Evolutionary conservation across 805 yeast genomes (phyloP).

Genomic region (Teunomyces kruisii): DNA sequence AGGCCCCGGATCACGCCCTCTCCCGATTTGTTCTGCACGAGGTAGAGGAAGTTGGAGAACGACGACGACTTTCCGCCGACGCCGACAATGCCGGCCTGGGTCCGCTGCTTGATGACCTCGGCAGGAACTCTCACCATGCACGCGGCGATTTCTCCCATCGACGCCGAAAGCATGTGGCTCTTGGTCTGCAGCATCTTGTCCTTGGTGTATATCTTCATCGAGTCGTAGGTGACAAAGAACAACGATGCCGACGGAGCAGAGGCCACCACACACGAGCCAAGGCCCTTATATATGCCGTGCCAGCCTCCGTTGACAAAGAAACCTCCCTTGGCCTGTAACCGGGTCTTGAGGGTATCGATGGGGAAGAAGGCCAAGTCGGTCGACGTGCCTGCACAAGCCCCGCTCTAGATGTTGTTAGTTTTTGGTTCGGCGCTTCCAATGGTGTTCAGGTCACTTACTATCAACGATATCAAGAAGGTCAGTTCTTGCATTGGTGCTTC

Average conservation of each 20-base stretch:
- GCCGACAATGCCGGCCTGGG: constrained; percentile 57
- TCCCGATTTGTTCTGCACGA: constrained; percentile 64
- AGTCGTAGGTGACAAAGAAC: constrained; percentile 74
- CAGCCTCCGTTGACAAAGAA: constrained; percentile 93
- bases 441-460: constrained; percentile 23
- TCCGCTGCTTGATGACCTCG: constrained; percentile 91
- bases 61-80: constrained; percentile 52
- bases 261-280: constrained; percentile 91
- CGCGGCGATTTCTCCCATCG: constrained; percentile 89
- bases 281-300: constrained; percentile 84
- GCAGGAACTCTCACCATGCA: constrained; percentile 95
- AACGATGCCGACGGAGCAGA: constrained; percentile 74
- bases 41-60: constrained; percentile 60
- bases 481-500: constrained; percentile 24
- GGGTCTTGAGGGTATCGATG: constrained; percentile 90
- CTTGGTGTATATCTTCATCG: constrained; percentile 51
- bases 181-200: constrained; percentile 27
- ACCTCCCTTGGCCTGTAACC: constrained; percentile 95
- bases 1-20: constrained; percentile 78
- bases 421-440: constrained; percentile 4
- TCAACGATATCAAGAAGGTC: constrained; percentile 29
- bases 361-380: constrained; percentile 96
- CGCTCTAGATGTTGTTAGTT: constrained; percentile 58
- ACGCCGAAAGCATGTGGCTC: constrained; percentile 85
- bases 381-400: constrained; percentile 95